Percentiles rank a stretch among this genome's conserved stretches.
Conservation (phyloP, 2,329 filamentous ascomycete genomes). For the Talaromyces albobiverticillius region DNA sequence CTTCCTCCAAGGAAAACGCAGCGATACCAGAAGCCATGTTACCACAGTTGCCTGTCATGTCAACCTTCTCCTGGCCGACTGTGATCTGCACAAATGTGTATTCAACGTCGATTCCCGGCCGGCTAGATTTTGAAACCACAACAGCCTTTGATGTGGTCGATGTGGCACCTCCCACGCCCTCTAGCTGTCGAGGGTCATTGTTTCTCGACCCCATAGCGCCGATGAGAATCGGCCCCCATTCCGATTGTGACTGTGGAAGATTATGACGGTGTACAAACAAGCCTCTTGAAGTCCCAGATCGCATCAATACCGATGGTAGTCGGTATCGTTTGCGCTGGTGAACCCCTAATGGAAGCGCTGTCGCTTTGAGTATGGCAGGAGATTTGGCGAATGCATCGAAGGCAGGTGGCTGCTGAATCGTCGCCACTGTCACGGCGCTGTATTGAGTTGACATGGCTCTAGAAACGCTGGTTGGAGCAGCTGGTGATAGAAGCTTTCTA, state of each 20-base stretch:
- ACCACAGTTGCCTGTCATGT: slow-evolving; percentile 66
- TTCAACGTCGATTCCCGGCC: slow-evolving; percentile 55
- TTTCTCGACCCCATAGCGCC: slow-evolving; percentile 31
- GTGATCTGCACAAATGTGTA: slow-evolving; percentile 69
- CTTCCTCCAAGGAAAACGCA: slow-evolving; percentile 58
- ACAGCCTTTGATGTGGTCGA: slow-evolving; percentile 68
- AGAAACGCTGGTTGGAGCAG: neutral
- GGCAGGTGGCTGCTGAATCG: neutral
- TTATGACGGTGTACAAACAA: slow-evolving; percentile 37
- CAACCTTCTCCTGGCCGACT: slow-evolving; percentile 56
- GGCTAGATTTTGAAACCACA: slow-evolving; percentile 53
- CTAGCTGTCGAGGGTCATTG: slow-evolving; percentile 54
- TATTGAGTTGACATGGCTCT: slow-evolving; percentile 5
- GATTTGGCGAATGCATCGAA: neutral
- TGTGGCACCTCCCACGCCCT: slow-evolving; percentile 65
- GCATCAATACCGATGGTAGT: slow-evolving; percentile 38
- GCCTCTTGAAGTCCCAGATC: slow-evolving; percentile 39
- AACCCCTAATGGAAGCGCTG: neutral
- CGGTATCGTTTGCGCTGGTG: slow-evolving; percentile 6
- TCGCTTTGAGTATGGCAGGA: neutral
- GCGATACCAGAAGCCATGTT: slow-evolving; percentile 67
- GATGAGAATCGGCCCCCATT: slow-evolving; percentile 30
- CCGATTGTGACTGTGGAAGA: slow-evolving; percentile 23
- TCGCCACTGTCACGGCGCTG: slow-evolving; percentile 5
- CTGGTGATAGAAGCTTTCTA: neutral